Base-by-base conservation (phyloP, 2,329 filamentous ascomycete species). In the Thielaviopsis euricoi region DNA sequence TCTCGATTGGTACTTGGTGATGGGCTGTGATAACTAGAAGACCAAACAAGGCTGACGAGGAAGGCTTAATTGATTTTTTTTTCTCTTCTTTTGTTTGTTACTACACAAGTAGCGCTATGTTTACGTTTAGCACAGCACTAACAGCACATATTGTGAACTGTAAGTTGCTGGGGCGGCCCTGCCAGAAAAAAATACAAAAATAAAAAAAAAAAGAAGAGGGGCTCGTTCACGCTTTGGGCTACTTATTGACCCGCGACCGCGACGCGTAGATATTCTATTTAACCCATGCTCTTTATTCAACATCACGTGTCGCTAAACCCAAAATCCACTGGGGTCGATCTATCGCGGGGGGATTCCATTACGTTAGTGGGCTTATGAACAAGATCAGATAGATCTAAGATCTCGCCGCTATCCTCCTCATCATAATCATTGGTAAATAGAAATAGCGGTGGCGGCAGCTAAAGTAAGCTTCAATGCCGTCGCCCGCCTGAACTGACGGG, bases 241-340 rank as follows among this genome's bases (percentile, higher is more conserved):
- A 29, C 51, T 52, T 17, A 29, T 25, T 52, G 5, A 3, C 12
- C 29, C 23, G 25, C 19, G 23, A 52, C 51, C 55, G 55, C 55
- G 55, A 52, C 55, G 55, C 55, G 55, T 52, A 23, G 17, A 29
- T 25, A 37, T 46, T 57, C 26, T 25, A 57, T 57, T 57, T 57
- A 57, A 52, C 55, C 55, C 55, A 48, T 49, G 55, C 21, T 12
- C 21, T 25, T 15, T n/a, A 10, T 15, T 52, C 51, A 9, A 29
- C 21, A 10, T 52, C 23, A 52, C 51, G 23, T 23, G 22, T 13
- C 2, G 12, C 9, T 33, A 26, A 33, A 33, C 29, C 29, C 29
- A 33, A 10, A 33, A 33, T 2, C 9, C 29, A 33, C 43, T 15
- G 22, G 21, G 15, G 1, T 4, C 10, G 5, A 1, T 0, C 43